phyloP scores from a whole-genome alignment of 2,329 filamentous ascomycete species.

The Colletotrichum viniferum region DNA sequence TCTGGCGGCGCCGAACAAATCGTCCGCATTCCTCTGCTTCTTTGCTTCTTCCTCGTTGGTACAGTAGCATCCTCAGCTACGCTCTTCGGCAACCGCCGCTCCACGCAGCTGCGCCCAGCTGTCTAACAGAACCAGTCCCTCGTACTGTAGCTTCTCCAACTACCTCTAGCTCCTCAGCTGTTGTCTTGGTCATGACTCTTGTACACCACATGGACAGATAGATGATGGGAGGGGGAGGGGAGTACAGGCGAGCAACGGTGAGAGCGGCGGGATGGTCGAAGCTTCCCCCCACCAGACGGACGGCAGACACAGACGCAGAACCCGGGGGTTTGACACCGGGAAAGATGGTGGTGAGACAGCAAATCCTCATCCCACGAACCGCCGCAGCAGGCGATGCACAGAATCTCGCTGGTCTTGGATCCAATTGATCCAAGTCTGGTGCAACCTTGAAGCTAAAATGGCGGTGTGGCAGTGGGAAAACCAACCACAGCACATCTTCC shows the following conservation, averaged over 20 bases:
- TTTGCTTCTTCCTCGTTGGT: background rate
- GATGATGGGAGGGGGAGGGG: background rate
- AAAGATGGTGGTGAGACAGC: background rate
- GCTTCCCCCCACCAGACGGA: background rate
- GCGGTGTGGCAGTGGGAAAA: conserved; percentile 18
- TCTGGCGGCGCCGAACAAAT: background rate
- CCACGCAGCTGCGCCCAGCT: background rate
- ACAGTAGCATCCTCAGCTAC: background rate
- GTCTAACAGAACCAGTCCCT: background rate
- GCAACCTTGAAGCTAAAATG: conserved; percentile 11
- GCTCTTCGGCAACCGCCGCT: background rate
- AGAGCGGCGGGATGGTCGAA: background rate
- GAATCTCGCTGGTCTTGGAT: background rate
- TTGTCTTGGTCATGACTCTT: background rate
- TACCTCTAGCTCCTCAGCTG: background rate
- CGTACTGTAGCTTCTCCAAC: background rate
- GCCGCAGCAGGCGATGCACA: conserved; percentile 14
- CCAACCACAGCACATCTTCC: background rate
- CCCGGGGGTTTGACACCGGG: background rate
- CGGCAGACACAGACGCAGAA: background rate
- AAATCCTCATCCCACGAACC: background rate
- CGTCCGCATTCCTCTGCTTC: background rate
- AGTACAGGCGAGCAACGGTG: background rate
- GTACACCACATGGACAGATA: background rate
- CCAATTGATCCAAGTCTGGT: conserved; percentile 6